Evolutionary conservation across 768 basidiomycete genomes (phyloP).

Genomic region (Coprinellus micaceus): DNA sequence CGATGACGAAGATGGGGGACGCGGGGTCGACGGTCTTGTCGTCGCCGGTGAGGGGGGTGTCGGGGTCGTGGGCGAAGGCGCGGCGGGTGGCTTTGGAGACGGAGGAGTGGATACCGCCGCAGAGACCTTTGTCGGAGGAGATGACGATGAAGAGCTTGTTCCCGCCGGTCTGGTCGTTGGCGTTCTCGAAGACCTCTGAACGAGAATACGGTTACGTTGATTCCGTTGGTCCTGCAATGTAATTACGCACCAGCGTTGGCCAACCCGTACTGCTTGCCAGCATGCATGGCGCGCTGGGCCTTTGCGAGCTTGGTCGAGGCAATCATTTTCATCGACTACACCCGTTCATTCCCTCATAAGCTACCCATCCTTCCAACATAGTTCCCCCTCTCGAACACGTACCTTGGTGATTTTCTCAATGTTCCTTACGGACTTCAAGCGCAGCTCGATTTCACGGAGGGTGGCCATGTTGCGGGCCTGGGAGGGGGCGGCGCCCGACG

Average conservation of each 20-base stretch:
- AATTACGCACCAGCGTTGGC: slow-evolving; percentile 77
- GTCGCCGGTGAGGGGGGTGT: slow-evolving; percentile 46
- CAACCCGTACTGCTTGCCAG: slow-evolving; percentile 89
- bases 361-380: neutral
- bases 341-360: slow-evolving; percentile 1
- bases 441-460: slow-evolving; percentile 93
- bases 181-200: slow-evolving; percentile 84
- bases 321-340: slow-evolving; percentile 98
- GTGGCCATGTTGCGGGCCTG: slow-evolving; percentile 91
- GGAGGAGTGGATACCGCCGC: slow-evolving; percentile 98
- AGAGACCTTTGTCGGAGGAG: slow-evolving; percentile 98
- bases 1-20: slow-evolving; percentile 81
- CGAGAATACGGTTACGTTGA: neutral
- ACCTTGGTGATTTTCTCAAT: slow-evolving; percentile 99
- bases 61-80: slow-evolving; percentile 52
- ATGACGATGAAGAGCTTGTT: slow-evolving; percentile 90
- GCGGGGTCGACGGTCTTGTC: slow-evolving; percentile 49
- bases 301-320: slow-evolving; percentile 95
- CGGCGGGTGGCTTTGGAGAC: slow-evolving; percentile 87
- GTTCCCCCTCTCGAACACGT: slow-evolving; percentile 21
- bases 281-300: slow-evolving; percentile 92
- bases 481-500: slow-evolving; percentile 41
- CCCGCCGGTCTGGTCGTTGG: slow-evolving; percentile 63
- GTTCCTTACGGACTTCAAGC: slow-evolving; percentile 94
- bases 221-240: slow-evolving; percentile 8